Base-by-base conservation (phyloP, 2,329 filamentous ascomycete genomes). In the Epicoccum sorghinum region DNA sequence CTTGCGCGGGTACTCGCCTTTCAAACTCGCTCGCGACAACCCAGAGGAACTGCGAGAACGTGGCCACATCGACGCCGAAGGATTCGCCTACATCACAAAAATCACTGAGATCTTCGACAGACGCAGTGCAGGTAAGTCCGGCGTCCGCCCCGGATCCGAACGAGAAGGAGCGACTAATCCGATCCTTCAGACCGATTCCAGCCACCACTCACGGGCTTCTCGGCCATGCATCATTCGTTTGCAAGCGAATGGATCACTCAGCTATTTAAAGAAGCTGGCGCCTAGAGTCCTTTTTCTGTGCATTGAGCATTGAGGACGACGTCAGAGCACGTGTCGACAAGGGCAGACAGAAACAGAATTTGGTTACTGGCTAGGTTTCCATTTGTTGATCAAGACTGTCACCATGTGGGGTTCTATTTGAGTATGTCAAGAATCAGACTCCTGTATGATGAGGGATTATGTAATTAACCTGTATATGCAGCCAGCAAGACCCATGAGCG, bases 1-100 rank as follows among this genome's bases (percentile, higher is more conserved):
- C 4, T 55, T 74, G 6, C 67, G 70, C 2, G 67, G 62, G 10
- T 73, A 68, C 42, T 60, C 57, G 22, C 72, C 72, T 0, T 73
- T 74, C 60, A 69, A 68, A 36, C 32, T 72, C 25, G 71, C 69
- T 7, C 67, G 69, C 7, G 68, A 73, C n/a, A 73, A 74, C 25
- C 64, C 71, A 13, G 67, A 69, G 23, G 67, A 72, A 54, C 37
- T 75, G 35, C 62, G 62, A 23, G 61, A 62, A 41, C 62, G 63
- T 14, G 70, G 68, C 7, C 64, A 67, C 23, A 60, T 72, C 32
- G 71, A 75, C 43, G 38, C 58, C 13, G 60, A 66, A 51, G 67
- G 65, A 0, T 69, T 71, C 38, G 49, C 66, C n/a, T 74, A 73
- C 57, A 60, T 73, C 18, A 65, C 58, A 33, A 59, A 58, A 29